These are phyloP conservation scores for Camellia sinensis DNA, from an alignment of 148 eudicot species.

Conservation along the genomic window DNA sequence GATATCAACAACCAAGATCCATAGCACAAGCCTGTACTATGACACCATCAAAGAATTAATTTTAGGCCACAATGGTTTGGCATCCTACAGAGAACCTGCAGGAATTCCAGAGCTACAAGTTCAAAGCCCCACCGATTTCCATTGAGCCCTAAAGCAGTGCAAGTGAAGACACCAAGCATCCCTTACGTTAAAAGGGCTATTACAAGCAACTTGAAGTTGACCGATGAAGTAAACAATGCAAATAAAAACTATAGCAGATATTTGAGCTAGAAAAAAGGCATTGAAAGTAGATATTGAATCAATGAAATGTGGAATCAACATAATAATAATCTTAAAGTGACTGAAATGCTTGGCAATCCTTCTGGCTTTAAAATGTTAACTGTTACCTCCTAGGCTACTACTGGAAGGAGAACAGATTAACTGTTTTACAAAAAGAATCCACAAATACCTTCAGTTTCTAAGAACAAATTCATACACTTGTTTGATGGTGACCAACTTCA, in stretches of 20 bases:
- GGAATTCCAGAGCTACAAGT: constrained; percentile 19
- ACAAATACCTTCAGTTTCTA: neutral
- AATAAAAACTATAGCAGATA: too few species aligned
- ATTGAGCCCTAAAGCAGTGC: constrained; percentile 12
- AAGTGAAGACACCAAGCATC: neutral
- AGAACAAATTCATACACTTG: neutral
- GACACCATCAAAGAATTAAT: constrained; percentile 19
- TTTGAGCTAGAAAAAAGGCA: too few species aligned
- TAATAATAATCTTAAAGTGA: too few species aligned
- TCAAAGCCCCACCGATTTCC: constrained; percentile 13
- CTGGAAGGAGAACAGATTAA: too few species aligned
- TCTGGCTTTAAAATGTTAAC: too few species aligned
- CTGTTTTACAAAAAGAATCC: too few species aligned
- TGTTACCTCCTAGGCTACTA: too few species aligned
- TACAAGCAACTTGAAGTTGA: constrained; percentile 3
- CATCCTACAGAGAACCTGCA: constrained; percentile 25
- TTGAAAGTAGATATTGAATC: too few species aligned
- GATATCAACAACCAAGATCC: constrained; percentile 16
- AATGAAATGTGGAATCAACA: too few species aligned
- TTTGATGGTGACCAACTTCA: neutral
- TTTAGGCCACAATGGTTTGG: constrained; percentile 21
- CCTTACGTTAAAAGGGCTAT: neutral
- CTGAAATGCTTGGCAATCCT: too few species aligned
- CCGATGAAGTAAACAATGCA: neutral
- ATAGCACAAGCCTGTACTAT: constrained; percentile 21